Percentiles rank a stretch among this genome's conserved stretches.
Evolutionary conservation across 164 flowering plant genomes (phyloP).

Genomic region (Warburgia ugandensis): DNA sequence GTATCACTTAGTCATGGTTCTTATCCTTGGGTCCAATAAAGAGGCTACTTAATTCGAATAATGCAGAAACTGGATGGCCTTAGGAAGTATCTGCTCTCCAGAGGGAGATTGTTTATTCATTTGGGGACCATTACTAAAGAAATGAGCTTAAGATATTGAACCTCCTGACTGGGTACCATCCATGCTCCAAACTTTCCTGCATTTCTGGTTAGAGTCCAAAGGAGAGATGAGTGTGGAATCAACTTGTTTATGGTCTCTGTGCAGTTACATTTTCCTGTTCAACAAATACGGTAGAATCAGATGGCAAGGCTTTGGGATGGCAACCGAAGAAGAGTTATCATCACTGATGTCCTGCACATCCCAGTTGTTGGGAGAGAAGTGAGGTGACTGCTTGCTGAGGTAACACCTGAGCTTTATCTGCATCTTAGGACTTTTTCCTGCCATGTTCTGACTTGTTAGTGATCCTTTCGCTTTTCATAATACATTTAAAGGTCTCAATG

Average conservation of each 20-base stretch:
- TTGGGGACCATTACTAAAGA: conserved; percentile 91
- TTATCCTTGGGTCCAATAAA: conserved; percentile 58
- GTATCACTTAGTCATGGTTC: conserved; percentile 83
- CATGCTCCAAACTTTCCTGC: neutral
- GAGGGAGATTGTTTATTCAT: conserved; percentile 69
- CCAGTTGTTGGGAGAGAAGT: conserved; percentile 58
- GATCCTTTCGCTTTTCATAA: neutral
- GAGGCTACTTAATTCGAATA: conserved; percentile 51
- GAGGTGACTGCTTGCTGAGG: conserved; percentile 5
- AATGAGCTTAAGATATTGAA: conserved; percentile 88
- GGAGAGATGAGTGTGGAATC: neutral
- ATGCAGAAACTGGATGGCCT: conserved; percentile 55
- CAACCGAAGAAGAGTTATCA: conserved; percentile 64
- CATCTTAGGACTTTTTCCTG: neutral
- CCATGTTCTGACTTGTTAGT: neutral
- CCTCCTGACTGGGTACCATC: conserved; percentile 85
- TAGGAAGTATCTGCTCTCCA: conserved; percentile 29
- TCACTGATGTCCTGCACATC: conserved; percentile 74
- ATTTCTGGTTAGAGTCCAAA: neutral
- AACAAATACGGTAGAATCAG: conserved; percentile 86
- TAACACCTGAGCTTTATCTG: neutral
- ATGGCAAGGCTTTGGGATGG: conserved; percentile 92
- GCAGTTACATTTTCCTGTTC: conserved; percentile 76
- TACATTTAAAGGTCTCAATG: no score
- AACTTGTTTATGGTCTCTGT: neutral